Conservation (phyloP, 2,329 filamentous ascomycete genomes). For the Daldinia eschscholtzii region DNA sequence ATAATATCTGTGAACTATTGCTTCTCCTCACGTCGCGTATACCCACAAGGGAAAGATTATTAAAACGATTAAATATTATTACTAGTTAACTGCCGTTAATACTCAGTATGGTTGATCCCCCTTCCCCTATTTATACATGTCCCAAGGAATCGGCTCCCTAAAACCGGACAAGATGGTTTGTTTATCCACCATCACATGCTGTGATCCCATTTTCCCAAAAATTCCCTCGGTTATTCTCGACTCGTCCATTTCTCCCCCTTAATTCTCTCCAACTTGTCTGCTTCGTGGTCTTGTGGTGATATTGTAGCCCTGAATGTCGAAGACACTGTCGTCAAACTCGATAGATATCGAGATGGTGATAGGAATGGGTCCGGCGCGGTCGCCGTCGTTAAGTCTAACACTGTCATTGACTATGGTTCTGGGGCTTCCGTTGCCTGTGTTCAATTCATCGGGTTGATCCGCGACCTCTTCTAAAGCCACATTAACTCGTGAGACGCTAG, state of each 20-base stretch:
- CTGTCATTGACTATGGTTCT: not conserved
- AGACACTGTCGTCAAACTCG: not conserved
- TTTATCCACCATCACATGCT: not conserved
- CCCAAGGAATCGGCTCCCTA: not conserved
- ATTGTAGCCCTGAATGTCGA: not conserved
- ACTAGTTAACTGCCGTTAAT: not conserved
- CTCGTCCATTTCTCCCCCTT: not conserved
- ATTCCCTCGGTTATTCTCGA: not conserved
- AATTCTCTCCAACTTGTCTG: not conserved
- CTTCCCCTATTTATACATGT: not conserved
- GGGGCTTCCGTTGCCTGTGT: not conserved
- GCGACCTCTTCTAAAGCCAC: no score
- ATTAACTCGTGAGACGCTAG: not conserved
- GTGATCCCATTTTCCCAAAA: not conserved
- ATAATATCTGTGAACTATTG: not conserved
- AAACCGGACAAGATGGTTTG: not conserved
- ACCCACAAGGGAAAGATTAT: not conserved
- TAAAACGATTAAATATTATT: not conserved
- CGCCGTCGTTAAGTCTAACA: not conserved
- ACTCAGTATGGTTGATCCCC: not conserved
- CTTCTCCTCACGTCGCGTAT: not conserved
- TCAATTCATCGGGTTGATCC: no score
- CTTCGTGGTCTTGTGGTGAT: not conserved
- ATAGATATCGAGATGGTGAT: not conserved
- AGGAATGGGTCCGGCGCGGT: not conserved